Base-by-base conservation (phyloP, 2,329 filamentous ascomycete genomes). In the Fusarium agapanthi region DNA sequence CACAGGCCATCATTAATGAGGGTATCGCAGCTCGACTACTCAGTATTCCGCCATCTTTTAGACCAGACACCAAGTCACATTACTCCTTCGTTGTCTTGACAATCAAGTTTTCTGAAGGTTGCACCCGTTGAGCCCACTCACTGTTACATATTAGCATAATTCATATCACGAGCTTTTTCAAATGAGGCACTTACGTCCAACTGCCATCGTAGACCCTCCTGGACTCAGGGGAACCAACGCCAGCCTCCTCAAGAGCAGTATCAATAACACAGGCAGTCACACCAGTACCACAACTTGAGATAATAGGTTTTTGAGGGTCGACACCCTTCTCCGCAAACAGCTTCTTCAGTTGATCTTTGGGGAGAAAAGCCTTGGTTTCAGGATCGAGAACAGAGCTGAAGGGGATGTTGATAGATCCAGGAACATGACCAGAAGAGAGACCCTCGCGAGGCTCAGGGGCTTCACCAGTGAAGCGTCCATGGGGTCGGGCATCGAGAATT, bases 181-280 rank as follows among this genome's bases (percentile, higher is more conserved):
- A n/a, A 37, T 20, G 43, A 30, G 62, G 16, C 15, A 92, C 93
- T 90, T 86, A 97, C 88, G 96, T 98, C 96, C 96, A 99, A 82
- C 95, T 97, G 53, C 96, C 96, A 81, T 99, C 96, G 78, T 99
- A 99, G 28, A 99, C 87, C 79, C 88, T 91, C 74, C 93, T 89
- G 61, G 89, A 88, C 68, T 91, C 88, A 1, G 88, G 83, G 8
- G 89, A 85, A 5, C 92, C 93, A 79, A 90, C 95, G 4, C 91
- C 91, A 28, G 95, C 94, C 81, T 94, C 91, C 35, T 89, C 90
- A 60, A 99, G 84, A 5, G 95, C 96, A 41, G 95, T 92, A 79
- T 99, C 96, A 45, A 99, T 90, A 47, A 98, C 89, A 24, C 93
- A 94, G 13, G 96, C 96, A 16, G 95, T 98, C 57, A 99, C 95